These are phyloP conservation scores for Colletotrichum gloeosporioides DNA, from an alignment of 2,329 filamentous ascomycete genomes.

Conservation along the genomic window DNA sequence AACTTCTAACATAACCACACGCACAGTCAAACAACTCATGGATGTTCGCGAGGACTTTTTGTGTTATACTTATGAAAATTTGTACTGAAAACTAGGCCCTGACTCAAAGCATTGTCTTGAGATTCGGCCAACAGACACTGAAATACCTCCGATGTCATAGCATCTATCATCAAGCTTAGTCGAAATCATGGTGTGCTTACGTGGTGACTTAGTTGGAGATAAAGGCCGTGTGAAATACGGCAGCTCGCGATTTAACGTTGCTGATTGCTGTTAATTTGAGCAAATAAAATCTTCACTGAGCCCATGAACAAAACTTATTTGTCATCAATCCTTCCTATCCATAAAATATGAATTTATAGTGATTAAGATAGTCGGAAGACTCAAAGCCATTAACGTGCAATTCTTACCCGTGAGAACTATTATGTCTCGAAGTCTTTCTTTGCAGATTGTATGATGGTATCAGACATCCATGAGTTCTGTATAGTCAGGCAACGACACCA, in stretches of 20 bases:
- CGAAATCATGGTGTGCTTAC: fast-evolving
- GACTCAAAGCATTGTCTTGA: not conserved
- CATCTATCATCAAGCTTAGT: not conserved
- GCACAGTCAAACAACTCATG: not conserved
- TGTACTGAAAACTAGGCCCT: not conserved
- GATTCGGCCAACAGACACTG: not conserved
- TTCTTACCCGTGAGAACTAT: fast-evolving
- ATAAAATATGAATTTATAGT: not conserved
- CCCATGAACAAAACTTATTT: fast-evolving
- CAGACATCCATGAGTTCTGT: not conserved
- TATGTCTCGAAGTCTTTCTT: not conserved
- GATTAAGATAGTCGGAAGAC: fast-evolving
- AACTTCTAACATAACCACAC: not conserved
- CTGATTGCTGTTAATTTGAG: not conserved
- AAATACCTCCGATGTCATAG: not conserved
- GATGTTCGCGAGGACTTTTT: not conserved
- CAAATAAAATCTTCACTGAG: not conserved
- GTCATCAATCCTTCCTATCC: fast-evolving
- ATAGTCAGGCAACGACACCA: not conserved
- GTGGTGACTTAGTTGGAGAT: not conserved
- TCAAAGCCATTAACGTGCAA: fast-evolving
- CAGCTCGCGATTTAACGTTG: not conserved
- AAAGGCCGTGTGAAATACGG: fast-evolving
- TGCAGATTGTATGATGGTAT: fast-evolving
- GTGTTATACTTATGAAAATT: not conserved